phyloP scores from a whole-genome alignment of 768 basidiomycete genomes.

The Daedaleopsis nitida region DNA sequence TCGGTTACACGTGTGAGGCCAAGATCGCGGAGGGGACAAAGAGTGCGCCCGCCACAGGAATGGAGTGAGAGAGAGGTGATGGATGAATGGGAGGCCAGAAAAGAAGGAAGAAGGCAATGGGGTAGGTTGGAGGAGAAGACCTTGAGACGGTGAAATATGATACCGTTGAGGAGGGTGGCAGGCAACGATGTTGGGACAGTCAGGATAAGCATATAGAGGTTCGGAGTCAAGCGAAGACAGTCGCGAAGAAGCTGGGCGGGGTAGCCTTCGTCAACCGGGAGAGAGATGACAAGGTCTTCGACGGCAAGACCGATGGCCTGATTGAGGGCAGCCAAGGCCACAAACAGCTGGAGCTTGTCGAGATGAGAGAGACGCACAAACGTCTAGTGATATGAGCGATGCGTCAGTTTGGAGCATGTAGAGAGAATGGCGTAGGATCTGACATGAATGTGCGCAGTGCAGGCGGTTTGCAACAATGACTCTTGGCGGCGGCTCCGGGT shows the following conservation, averaged over 20 bases:
- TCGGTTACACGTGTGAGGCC: background rate
- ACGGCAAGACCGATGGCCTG: background rate
- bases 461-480: too few relatives aligned
- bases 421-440: too few relatives aligned
- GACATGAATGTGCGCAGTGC: too few relatives aligned
- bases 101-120: constrained; percentile 1
- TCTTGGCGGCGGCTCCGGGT: too few relatives aligned
- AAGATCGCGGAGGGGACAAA: constrained; percentile 4
- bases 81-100: background rate
- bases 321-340: background rate
- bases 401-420: too few relatives aligned
- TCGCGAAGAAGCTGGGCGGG: background rate
- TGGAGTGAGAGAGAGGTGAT: background rate
- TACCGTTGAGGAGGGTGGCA: background rate
- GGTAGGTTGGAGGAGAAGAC: constrained; percentile 3
- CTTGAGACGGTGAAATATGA: background rate
- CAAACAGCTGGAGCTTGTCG: background rate
- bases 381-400: too few relatives aligned
- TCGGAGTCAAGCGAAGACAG: background rate
- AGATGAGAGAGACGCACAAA: too few relatives aligned
- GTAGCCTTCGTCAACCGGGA: background rate
- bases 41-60: background rate
- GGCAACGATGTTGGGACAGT: background rate
- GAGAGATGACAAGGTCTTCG: background rate
- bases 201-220: background rate